These are phyloP conservation scores for Boletus semigastroideus DNA, from an alignment of 1,284 basidiomycete species.

Conservation along the genomic window DNA sequence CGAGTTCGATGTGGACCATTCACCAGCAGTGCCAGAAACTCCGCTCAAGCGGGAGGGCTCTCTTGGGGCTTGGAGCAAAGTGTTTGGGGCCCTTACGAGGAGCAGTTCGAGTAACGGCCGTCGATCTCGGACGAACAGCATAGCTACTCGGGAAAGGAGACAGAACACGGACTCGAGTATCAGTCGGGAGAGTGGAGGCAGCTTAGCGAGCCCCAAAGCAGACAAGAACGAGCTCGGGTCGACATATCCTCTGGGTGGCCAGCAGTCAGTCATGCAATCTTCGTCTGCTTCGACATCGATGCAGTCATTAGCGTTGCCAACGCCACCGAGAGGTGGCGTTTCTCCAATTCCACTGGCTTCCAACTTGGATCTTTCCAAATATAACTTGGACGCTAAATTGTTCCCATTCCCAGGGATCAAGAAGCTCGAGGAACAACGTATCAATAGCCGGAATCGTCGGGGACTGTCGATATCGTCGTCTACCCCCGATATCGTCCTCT, in stretches of 20 bases:
- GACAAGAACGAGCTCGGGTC: constrained; percentile 50
- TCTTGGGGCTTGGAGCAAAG: constrained; percentile 66
- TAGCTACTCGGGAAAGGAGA: constrained; percentile 60
- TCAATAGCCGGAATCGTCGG: constrained; percentile 50
- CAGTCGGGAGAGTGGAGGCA: constrained; percentile 73
- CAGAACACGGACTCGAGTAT: constrained; percentile 69
- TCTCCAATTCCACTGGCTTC: constrained; percentile 73
- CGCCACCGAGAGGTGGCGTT: constrained; percentile 51
- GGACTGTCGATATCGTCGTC: constrained; percentile 56
- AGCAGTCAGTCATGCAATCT: constrained; percentile 52
- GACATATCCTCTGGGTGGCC: constrained; percentile 41
- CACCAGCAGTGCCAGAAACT: constrained; percentile 43
- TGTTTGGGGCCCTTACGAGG: constrained; percentile 40
- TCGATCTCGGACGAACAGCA: constrained; percentile 75
- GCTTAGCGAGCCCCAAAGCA: constrained; percentile 57
- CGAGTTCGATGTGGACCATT: constrained; percentile 62
- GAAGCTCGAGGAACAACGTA: constrained; percentile 69
- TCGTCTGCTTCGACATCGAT: constrained; percentile 66
- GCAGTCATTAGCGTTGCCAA: constrained; percentile 55
- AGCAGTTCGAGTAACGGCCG: constrained; percentile 64
- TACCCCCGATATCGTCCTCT: constrained; percentile 58
- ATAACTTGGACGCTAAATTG: constrained; percentile 72
- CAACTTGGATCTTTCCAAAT: constrained; percentile 56
- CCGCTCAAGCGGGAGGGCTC: constrained; percentile 56
- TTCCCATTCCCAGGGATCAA: constrained; percentile 88